A percentile compares a stretch with the other conserved stretches of the same genome.
These are phyloP conservation scores for Apiospora hydei DNA, from an alignment of 2,329 filamentous ascomycete species.

Conservation along the genomic window DNA sequence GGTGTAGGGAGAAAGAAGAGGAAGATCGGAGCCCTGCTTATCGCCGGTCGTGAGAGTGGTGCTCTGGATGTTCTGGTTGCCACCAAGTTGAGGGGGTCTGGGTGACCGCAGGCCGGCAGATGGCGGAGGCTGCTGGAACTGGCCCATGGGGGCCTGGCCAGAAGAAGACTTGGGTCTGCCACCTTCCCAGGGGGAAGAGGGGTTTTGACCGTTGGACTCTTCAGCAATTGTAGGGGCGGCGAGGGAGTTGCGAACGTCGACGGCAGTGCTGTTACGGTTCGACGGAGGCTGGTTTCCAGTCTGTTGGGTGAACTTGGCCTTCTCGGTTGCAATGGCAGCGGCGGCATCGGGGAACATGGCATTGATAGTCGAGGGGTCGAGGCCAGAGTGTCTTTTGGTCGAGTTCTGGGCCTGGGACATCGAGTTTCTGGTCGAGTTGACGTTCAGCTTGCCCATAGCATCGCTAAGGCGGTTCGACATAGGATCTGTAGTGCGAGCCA, in stretches of 20 bases:
- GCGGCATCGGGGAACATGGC: conserved; percentile 99
- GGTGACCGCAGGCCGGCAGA: conserved; percentile 83
- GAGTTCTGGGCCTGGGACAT: conserved; percentile 80
- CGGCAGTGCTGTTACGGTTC: conserved; percentile 87
- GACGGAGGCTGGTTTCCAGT: conserved; percentile 89
- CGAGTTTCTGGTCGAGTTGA: conserved; percentile 87
- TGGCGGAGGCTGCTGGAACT: conserved; percentile 85
- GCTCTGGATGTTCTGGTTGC: conserved; percentile 77
- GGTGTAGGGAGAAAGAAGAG: conserved; percentile 84
- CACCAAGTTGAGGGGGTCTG: conserved; percentile 71
- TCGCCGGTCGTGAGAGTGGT: conserved; percentile 82
- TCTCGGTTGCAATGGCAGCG: conserved; percentile 97
- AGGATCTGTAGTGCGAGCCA: conserved; percentile 68
- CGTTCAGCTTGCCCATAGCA: conserved; percentile 93
- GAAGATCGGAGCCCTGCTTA: conserved; percentile 72
- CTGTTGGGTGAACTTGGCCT: conserved; percentile 95
- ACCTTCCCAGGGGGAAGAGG: conserved; percentile 80
- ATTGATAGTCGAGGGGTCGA: conserved; percentile 93
- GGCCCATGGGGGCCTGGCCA: conserved; percentile 81
- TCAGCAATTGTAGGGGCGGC: conserved; percentile 77
- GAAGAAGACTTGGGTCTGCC: conserved; percentile 80
- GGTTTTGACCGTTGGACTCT: conserved; percentile 67
- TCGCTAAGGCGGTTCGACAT: conserved; percentile 97
- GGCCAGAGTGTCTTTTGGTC: conserved; percentile 90
- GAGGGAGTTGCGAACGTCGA: conserved; percentile 79